Percentiles rank a stretch among this genome's conserved stretches.
phyloP scores from a whole-genome alignment of 257 asterid genomes.

The Cynanchum wilfordii region DNA sequence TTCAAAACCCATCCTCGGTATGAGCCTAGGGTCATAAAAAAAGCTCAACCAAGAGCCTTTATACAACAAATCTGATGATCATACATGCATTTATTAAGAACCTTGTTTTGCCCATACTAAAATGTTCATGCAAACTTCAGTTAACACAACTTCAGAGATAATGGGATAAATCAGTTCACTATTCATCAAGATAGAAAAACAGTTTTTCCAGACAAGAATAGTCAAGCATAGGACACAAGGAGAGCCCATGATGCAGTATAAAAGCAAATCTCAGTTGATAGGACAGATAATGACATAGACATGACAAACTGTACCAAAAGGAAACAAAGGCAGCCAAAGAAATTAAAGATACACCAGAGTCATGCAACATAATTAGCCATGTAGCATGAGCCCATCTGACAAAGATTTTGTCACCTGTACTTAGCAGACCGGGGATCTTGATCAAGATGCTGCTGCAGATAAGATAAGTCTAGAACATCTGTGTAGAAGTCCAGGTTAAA shows the following conservation, averaged over 20 bases:
- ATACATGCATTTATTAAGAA: too few relatives aligned
- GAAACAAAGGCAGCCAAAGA: background rate
- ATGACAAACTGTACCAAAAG: background rate
- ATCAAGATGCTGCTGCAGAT: slow-evolving; percentile 73
- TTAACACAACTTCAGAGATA: background rate
- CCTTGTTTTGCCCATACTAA: background rate
- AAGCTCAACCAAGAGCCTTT: background rate
- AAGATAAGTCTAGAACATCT: slow-evolving; percentile 81
- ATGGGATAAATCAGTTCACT: background rate
- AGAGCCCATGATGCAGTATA: background rate
- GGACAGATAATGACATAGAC: background rate
- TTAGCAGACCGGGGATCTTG: slow-evolving; percentile 90
- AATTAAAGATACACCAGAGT: background rate
- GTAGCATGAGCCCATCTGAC: background rate
- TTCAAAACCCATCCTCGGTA: background rate
- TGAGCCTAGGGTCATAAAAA: background rate
- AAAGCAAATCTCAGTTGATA: background rate
- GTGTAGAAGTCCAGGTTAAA: slow-evolving; percentile 97
- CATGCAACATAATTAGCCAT: background rate
- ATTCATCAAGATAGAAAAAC: background rate
- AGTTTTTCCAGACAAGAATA: background rate
- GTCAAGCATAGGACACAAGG: background rate
- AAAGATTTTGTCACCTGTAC: slow-evolving; percentile 45
- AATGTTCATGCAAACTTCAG: background rate
- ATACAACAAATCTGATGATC: background rate